Evolutionary conservation across 495 filamentous ascomycete genomes (phyloP), one percentile per base, ranked within the genome.

Genomic region (Trypethelium eluteriae): DNA sequence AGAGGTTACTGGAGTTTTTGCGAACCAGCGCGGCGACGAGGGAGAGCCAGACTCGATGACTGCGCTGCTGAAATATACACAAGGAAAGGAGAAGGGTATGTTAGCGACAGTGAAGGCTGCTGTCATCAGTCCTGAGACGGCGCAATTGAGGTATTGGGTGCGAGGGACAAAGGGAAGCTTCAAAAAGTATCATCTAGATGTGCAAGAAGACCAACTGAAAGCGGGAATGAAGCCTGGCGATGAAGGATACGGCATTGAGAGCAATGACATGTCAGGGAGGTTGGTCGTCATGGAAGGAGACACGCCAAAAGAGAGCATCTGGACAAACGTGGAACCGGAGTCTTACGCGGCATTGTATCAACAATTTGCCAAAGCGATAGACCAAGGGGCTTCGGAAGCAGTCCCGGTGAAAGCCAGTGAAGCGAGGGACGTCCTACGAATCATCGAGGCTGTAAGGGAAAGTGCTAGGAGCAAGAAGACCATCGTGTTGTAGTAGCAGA

Each of bases 141-240:
- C 83, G 69, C 91, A 96, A 76, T 74, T 89, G 69, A 77, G 90
- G 64, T 96, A 87, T 79, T 91, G 90, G 86, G 84, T 96, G 7
- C 79, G 92, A 32, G 92, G 92, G 16, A 85, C 86, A 4, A 86
- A 90, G 74, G 92, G 88, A 1, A 91, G 87, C 70, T 96, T 86
- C 74, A 88, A 85, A 77, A 96, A 95, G 16, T 66, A 63, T 72
- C 84, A 89, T 67, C 76, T 94, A 0, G 92, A 96, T 77, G 78
- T 85, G 39, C 92, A 96, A 77, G 92, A 96, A 76, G 87, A 89
- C 50, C 89, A 93, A 70, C 80, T 95, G 49, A 87, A 86, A 75
- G 82, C 79, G 2, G 92, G 90, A 0, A 74, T 85, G 70, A 84
- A 79, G 75, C 85, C 88, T 25, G 82, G 81, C 4, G 87, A 92